These are phyloP conservation scores for Raffaelea ambrosiae DNA, from an alignment of 2,329 filamentous ascomycete genomes.

Conservation along the genomic window DNA sequence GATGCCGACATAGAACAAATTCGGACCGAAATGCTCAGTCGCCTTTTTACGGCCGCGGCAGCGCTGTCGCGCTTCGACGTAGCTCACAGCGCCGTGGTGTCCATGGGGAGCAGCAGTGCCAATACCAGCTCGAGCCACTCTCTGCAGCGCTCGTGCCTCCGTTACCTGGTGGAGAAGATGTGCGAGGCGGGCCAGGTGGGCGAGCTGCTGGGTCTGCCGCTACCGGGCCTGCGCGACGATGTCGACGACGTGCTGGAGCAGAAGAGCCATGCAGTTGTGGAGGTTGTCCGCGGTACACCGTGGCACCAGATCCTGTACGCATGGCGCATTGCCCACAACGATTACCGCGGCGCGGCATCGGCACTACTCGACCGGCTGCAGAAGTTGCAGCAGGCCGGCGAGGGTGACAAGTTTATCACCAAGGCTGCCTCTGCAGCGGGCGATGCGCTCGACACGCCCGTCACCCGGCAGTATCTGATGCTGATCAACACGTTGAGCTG, in stretches of 20 bases:
- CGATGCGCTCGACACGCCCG: conserved; percentile 52
- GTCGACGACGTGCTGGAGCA: conserved; percentile 72
- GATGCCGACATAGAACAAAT: conserved; percentile 1
- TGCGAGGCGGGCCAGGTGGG: conserved; percentile 57
- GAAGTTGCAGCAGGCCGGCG: conserved; percentile 49
- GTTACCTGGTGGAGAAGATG: conserved; percentile 61
- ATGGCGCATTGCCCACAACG: conserved; percentile 74
- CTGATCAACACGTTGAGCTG: conserved; percentile 90
- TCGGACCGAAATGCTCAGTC: conserved; percentile 66
- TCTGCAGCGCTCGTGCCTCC: conserved; percentile 64
- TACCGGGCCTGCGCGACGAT: conserved; percentile 60
- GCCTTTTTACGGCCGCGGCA: conserved; percentile 75
- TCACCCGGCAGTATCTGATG: conserved; percentile 73
- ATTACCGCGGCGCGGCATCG: conserved; percentile 73
- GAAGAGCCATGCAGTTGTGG: conserved; percentile 43
- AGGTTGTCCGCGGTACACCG: conserved; percentile 56
- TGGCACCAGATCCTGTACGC: conserved; percentile 88
- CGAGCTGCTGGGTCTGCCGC: conserved; percentile 67
- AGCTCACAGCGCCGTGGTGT: conserved; percentile 70
- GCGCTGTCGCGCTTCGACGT: conserved; percentile 72
- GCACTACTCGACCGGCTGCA: conserved; percentile 56
- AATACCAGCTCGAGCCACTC: conserved; percentile 29
- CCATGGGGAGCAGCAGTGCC: conserved; percentile 50
- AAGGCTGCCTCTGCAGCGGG: conserved; percentile 15
- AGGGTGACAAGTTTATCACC: conserved; percentile 49